Evolutionary conservation across 2,329 filamentous ascomycete genomes (phyloP), one percentile per base, ranked within the genome.

Genomic region (Xylaria sp.): DNA sequence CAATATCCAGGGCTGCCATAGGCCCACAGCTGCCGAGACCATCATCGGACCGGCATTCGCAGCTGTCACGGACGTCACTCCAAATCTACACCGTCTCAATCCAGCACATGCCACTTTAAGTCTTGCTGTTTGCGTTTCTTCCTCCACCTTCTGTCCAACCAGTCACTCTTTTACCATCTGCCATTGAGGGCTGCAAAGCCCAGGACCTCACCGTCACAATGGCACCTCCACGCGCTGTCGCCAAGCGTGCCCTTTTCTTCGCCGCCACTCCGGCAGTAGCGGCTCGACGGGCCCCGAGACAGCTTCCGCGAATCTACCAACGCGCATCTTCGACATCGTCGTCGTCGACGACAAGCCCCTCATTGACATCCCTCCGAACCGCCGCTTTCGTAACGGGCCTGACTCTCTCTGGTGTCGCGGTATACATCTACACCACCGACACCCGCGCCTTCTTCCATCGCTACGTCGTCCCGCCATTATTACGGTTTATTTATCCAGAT

Each of bases 401-500:
- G 8, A 81, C 81, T 8, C 78, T 81, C 3, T 76, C 81, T 2
- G 74, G 83, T 30, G 83, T 80, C 61, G 80, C 85, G 53, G 80
- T 83, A 50, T 93, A 91, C 78, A 80, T 92, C 70, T 93, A 93
- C 76, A 81, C 83, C n/a, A 93, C 91, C 62, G 92, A 94, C 78
- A 93, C 91, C 7, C 85, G 92, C 69, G 89, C 91, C 48, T 91
- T 89, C 66, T 76, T 90, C 66, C 91, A 94, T 79, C 87, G 86
- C 74, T 93, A 88, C 80, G 79, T 91, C 34, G 83, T 91, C 15
- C 90, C 92, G 2, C 91, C 87, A 0, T 76, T 89, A 20, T 77
- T 96, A 4, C 90, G 93, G 58, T 80, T 85, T 60, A 66, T 92
- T 66, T 91, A 88, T 78, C 85, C 90, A 4, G 92, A 96, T 74